These are phyloP conservation scores for Steccherinum ochraceum DNA, from an alignment of 768 basidiomycete species.

Conservation along the genomic window DNA sequence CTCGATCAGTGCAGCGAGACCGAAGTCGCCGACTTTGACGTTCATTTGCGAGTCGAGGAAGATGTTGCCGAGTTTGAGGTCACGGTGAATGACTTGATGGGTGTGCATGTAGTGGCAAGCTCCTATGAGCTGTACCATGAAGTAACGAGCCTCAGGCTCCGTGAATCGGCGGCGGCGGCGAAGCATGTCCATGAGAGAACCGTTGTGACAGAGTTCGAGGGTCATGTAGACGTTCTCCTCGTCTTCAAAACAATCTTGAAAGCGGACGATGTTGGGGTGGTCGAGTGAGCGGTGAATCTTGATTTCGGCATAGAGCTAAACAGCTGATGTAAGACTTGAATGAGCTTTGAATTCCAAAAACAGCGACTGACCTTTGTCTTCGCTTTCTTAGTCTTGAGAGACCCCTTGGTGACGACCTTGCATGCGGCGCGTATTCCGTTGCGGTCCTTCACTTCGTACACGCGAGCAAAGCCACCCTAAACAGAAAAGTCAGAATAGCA, in stretches of 20 bases:
- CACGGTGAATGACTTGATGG: conserved; percentile 95
- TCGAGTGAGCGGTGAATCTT: conserved; percentile 90
- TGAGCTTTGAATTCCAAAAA: not conserved
- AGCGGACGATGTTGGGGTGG: conserved; percentile 90
- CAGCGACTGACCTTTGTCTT: conserved; percentile 78
- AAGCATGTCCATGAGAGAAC: conserved; percentile 88
- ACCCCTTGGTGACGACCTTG: conserved; percentile 92
- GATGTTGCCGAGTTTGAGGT: conserved; percentile 93
- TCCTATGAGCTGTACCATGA: conserved; percentile 90
- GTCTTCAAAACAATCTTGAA: conserved; percentile 95
- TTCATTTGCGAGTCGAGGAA: conserved; percentile 92
- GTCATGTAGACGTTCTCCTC: conserved; percentile 96
- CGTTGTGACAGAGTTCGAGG: conserved; percentile 86
- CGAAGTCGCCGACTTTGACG: conserved; percentile 96
- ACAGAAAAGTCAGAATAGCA: not conserved
- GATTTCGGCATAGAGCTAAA: conserved; percentile 94
- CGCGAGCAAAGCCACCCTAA: conserved; percentile 90
- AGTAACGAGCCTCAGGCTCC: conserved; percentile 90
- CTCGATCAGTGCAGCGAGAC: conserved; percentile 93
- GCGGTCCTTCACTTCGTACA: conserved; percentile 86
- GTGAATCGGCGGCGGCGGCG: conserved; percentile 81
- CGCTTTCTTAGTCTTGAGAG: conserved; percentile 91
- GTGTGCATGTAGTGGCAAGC: conserved; percentile 98
- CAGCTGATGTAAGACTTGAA: not conserved
- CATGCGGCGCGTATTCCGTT: conserved; percentile 67